Percentiles rank a stretch among this genome's conserved stretches.
Conservation (phyloP, 495 filamentous ascomycete genomes). For the Neurospora sublineolata region DNA sequence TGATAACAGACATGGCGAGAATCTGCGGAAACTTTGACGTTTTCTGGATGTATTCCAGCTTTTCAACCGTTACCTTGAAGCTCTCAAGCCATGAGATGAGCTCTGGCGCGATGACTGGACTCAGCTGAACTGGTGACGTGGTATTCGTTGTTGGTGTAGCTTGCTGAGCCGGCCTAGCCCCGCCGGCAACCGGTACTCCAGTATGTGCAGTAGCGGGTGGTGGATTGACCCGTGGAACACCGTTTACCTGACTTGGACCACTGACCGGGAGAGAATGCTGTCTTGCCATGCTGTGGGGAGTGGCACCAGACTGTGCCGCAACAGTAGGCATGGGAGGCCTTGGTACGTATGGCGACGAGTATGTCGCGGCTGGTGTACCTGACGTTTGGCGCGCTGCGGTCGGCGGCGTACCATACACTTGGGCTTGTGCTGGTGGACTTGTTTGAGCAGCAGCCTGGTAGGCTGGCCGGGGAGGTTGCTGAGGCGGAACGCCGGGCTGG, state of each 20-base stretch:
- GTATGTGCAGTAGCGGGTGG: constrained; percentile 1
- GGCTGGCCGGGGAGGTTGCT: constrained; percentile 15
- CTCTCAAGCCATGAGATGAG: constrained; percentile 16
- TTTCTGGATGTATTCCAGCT: constrained; percentile 9
- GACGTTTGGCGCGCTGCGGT: constrained; percentile 20
- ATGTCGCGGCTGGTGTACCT: constrained; percentile 25
- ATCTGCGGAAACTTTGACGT: constrained; percentile 9
- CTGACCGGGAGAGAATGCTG: constrained; percentile 7
- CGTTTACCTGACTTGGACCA: constrained; percentile 10
- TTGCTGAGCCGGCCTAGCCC: constrained; percentile 6
- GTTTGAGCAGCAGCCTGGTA: constrained; percentile 21
- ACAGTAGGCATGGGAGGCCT: constrained; percentile 16
- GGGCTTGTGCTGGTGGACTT: constrained; percentile 23
- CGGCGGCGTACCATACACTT: constrained; percentile 18
- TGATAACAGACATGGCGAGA: constrained; percentile 25
- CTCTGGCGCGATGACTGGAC: constrained; percentile 18
- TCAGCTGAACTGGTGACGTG: constrained; percentile 3
- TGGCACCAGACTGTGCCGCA: constrained; percentile 7
- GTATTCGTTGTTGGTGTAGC: not conserved
- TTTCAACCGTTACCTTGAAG: constrained; percentile 19
- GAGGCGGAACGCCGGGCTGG: constrained; percentile 11
- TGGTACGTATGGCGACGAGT: constrained; percentile 34
- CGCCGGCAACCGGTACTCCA: not conserved
- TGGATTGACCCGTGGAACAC: constrained; percentile 8
- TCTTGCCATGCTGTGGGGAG: constrained; percentile 8